phyloP scores from a whole-genome alignment of 2,329 filamentous ascomycete genomes.

The Dactylellina drechsleri region DNA sequence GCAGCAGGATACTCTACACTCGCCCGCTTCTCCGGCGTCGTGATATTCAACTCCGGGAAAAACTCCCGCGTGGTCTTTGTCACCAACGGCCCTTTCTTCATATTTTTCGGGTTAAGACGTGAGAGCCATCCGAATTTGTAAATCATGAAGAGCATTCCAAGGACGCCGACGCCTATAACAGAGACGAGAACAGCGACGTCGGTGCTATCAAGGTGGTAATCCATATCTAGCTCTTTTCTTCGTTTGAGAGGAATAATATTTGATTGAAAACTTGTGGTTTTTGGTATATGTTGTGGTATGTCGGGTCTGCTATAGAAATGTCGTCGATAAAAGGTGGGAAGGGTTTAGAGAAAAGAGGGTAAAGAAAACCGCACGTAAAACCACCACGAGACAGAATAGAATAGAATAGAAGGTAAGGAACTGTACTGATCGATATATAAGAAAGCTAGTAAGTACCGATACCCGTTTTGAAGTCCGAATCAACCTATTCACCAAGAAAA shows the following conservation, averaged over 20 bases:
- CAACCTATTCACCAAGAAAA: not conserved
- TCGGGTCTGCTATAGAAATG: too few relatives aligned
- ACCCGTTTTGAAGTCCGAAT: too few relatives aligned
- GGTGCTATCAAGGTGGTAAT: not conserved
- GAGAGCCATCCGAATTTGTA: conserved; percentile 51
- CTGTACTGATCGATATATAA: too few relatives aligned
- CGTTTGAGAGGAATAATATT: not conserved
- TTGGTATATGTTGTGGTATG: too few relatives aligned
- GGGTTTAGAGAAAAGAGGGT: too few relatives aligned
- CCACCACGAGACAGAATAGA: too few relatives aligned
- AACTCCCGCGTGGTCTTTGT: conserved; percentile 23
- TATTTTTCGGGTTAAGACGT: not conserved
- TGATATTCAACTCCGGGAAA: conserved; percentile 18
- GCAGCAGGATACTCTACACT: not conserved
- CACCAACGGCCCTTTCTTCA: conserved; percentile 5
- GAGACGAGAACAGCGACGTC: conserved; percentile 19
- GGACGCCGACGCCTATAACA: conserved; percentile 31
- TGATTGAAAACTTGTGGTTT: not conserved
- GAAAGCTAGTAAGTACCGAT: too few relatives aligned
- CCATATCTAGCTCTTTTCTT: not conserved
- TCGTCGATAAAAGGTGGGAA: too few relatives aligned
- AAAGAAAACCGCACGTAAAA: too few relatives aligned
- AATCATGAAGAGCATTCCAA: conserved; percentile 33
- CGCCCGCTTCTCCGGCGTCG: not conserved
- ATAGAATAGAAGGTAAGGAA: too few relatives aligned